Evolutionary conservation across 306 rosid genomes (phyloP).

Genomic region (Bauhinia variegata): DNA sequence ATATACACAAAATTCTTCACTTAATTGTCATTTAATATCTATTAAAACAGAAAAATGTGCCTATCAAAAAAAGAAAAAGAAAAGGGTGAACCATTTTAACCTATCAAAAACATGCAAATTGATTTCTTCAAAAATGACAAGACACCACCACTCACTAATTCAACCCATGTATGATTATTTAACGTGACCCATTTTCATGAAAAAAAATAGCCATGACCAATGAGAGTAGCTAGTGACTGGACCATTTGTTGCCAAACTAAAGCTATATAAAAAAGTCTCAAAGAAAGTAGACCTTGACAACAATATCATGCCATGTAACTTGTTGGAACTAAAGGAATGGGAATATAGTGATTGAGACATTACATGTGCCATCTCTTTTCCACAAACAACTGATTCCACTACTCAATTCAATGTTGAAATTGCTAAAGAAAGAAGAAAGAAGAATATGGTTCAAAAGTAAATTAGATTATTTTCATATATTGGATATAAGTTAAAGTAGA

Average conservation of each 20-base stretch:
- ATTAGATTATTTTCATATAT: too few relatives aligned
- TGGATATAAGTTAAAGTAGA: too few relatives aligned
- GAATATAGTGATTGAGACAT: slow-evolving; percentile 19
- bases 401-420: too few relatives aligned
- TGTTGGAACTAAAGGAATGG: not conserved
- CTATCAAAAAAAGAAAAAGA: too few relatives aligned
- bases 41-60: too few relatives aligned
- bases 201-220: slow-evolving; percentile 18
- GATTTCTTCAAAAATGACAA: not conserved
- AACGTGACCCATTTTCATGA: not conserved
- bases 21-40: too few relatives aligned
- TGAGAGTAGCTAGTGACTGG: not conserved
- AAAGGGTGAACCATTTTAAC: too few relatives aligned
- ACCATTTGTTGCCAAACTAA: not conserved
- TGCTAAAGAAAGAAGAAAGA: too few relatives aligned
- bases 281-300: not conserved
- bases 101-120: too few relatives aligned
- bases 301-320: not conserved
- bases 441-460: too few relatives aligned
- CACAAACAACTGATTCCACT: not conserved
- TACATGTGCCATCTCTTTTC: not conserved
- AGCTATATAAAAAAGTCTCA: not conserved
- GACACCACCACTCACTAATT: slow-evolving; percentile 7
- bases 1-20: too few relatives aligned
- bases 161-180: not conserved